These are phyloP conservation scores for Starmerella vitae DNA, from an alignment of 805 yeast species.

Conservation along the genomic window DNA sequence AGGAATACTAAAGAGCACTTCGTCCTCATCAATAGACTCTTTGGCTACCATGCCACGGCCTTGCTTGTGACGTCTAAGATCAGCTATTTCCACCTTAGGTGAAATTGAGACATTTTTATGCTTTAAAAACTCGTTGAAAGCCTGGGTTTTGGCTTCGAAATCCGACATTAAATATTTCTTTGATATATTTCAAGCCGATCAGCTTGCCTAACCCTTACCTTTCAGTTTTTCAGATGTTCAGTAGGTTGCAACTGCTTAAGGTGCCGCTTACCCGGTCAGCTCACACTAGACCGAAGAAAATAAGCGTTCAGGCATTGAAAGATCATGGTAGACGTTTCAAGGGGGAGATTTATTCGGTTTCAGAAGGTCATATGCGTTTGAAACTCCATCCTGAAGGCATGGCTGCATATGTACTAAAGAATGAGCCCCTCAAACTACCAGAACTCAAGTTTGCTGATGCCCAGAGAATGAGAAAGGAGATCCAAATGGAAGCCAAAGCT, in stretches of 20 bases:
- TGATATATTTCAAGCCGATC: not conserved
- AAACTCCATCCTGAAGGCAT: slow-evolving; percentile 55
- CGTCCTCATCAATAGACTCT: slow-evolving; percentile 47
- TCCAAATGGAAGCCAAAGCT: slow-evolving; percentile 5
- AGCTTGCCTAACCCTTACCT: not conserved
- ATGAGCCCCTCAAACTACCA: slow-evolving; percentile 23
- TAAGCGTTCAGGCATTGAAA: slow-evolving; percentile 60
- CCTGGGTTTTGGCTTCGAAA: slow-evolving; percentile 28
- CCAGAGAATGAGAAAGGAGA: slow-evolving; percentile 4
- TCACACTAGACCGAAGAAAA: slow-evolving; percentile 24
- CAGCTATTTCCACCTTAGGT: slow-evolving; percentile 45
- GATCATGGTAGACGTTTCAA: slow-evolving; percentile 50
- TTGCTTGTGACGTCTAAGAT: slow-evolving; percentile 43
- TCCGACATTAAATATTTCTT: not conserved
- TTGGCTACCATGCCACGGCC: slow-evolving; percentile 69
- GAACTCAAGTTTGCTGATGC: slow-evolving; percentile 10
- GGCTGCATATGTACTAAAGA: slow-evolving; percentile 50
- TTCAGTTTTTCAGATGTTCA: not conserved
- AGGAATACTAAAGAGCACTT: slow-evolving; percentile 58
- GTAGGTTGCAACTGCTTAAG: not conserved
- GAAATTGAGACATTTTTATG: slow-evolving; percentile 37
- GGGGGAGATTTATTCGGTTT: slow-evolving; percentile 64
- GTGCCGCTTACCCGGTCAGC: slow-evolving; percentile 10
- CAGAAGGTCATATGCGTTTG: slow-evolving; percentile 74
- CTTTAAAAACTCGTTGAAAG: slow-evolving; percentile 36